A percentile compares a stretch with the other conserved stretches of the same genome.
These are phyloP conservation scores for Coemansia aciculifera DNA, from an alignment of 192 early-diverging fungal genomes.

Conservation along the genomic window DNA sequence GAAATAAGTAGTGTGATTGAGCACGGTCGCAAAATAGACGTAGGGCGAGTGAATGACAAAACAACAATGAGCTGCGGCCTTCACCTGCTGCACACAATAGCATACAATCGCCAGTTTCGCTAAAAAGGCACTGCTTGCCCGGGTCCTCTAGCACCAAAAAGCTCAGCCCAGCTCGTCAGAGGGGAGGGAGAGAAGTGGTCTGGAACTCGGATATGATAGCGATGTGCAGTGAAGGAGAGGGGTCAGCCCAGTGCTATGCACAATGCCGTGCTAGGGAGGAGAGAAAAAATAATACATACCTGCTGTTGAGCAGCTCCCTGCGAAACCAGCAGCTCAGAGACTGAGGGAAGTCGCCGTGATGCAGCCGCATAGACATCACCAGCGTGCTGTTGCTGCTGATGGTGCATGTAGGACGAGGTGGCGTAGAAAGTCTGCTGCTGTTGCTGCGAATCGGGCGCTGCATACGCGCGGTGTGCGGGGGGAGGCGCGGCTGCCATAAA, in stretches of 20 bases:
- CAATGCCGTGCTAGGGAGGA: neutral
- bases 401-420: slow-evolving; percentile 17
- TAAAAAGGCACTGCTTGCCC: neutral
- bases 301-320: slow-evolving; percentile 26
- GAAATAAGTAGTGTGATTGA: slow-evolving; percentile 5
- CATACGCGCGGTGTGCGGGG: slow-evolving; percentile 33
- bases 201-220: neutral
- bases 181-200: neutral
- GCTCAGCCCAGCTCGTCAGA: neutral
- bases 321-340: slow-evolving; percentile 44
- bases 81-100: slow-evolving; percentile 8
- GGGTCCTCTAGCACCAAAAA: neutral
- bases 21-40: slow-evolving; percentile 10
- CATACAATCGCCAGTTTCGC: neutral
- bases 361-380: slow-evolving; percentile 17
- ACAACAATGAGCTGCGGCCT: slow-evolving; percentile 9
- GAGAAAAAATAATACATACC: slow-evolving; percentile 12
- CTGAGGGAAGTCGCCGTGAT: slow-evolving; percentile 43
- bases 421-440: slow-evolving; percentile 15
- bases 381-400: slow-evolving; percentile 13
- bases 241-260: neutral
- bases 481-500: slow-evolving; percentile 23
- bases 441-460: slow-evolving; percentile 17
- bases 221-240: neutral
- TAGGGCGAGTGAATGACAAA: neutral